Conservation (phyloP, 306 rosid species). For the Glycine latifolia region DNA sequence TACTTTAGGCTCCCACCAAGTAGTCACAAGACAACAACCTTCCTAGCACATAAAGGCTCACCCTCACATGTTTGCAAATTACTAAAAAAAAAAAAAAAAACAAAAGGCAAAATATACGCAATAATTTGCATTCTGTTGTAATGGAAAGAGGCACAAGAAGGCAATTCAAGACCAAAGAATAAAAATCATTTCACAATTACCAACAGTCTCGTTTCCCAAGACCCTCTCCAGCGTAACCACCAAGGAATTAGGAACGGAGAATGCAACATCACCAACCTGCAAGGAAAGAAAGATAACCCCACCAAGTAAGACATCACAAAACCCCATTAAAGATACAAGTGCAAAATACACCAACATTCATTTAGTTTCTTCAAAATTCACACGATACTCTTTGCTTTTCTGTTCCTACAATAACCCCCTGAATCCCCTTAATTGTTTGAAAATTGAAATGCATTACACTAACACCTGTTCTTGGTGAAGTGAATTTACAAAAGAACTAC, state of each 20-base stretch:
- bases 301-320: background rate
- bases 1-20: no score
- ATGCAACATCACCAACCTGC: slow-evolving; percentile 93
- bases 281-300: background rate
- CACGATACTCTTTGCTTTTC: background rate
- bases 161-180: slow-evolving; percentile 22
- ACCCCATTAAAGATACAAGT: slow-evolving; percentile 15
- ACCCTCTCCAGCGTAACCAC: slow-evolving; percentile 96
- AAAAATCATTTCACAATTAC: slow-evolving; percentile 64
- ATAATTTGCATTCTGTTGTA: background rate
- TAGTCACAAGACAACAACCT: no score
- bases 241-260: slow-evolving; percentile 82
- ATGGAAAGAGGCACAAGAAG: background rate
- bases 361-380: background rate
- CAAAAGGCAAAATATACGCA: background rate
- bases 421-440: background rate
- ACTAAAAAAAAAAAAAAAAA: background rate
- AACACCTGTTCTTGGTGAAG: background rate
- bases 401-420: background rate
- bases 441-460: background rate
- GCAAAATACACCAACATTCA: background rate
- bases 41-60: no score
- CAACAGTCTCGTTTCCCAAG: slow-evolving; percentile 89
- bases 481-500: background rate
- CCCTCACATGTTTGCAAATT: background rate